Evolutionary conservation across 2,329 filamentous ascomycete genomes (phyloP).

Genomic region (Tolypocladium guangdongense): DNA sequence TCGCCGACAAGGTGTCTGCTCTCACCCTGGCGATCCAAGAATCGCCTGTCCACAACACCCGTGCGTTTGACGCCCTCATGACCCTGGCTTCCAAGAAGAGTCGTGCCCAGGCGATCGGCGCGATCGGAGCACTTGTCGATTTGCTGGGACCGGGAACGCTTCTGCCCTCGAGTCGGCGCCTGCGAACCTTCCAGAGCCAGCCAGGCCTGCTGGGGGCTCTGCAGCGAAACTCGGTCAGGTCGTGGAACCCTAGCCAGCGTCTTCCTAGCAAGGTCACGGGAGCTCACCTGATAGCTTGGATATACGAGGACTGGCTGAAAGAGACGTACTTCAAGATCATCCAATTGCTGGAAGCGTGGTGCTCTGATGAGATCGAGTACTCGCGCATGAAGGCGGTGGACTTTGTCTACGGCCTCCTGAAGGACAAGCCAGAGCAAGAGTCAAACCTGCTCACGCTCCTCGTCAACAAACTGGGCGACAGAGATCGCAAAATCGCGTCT

Average conservation of each 20-base stretch:
- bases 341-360: conserved; percentile 85
- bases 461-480: conserved; percentile 94
- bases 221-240: conserved; percentile 42
- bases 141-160: conserved; percentile 81
- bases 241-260: conserved; percentile 58
- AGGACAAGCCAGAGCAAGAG: conserved; percentile 95
- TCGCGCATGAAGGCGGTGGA: conserved; percentile 79
- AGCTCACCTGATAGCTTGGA: conserved; percentile 75
- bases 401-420: conserved; percentile 82
- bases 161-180: conserved; percentile 69
- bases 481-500: conserved; percentile 90
- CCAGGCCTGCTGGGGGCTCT: conserved; percentile 63
- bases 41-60: conserved; percentile 85
- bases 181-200: conserved; percentile 71
- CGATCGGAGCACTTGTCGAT: conserved; percentile 90
- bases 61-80: conserved; percentile 77
- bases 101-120: conserved; percentile 82
- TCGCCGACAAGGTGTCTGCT: conserved; percentile 94
- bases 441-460: conserved; percentile 82
- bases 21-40: conserved; percentile 91
- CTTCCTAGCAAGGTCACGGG: conserved; percentile 66
- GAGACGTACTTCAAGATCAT: conserved; percentile 86
- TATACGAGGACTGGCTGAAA: conserved; percentile 93
- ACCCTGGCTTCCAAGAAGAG: conserved; percentile 84
- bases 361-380: conserved; percentile 90